A percentile compares a stretch with the other conserved stretches of the same genome.
phyloP scores from a whole-genome alignment of 345 rosid genomes.

The Camelina sativa region DNA sequence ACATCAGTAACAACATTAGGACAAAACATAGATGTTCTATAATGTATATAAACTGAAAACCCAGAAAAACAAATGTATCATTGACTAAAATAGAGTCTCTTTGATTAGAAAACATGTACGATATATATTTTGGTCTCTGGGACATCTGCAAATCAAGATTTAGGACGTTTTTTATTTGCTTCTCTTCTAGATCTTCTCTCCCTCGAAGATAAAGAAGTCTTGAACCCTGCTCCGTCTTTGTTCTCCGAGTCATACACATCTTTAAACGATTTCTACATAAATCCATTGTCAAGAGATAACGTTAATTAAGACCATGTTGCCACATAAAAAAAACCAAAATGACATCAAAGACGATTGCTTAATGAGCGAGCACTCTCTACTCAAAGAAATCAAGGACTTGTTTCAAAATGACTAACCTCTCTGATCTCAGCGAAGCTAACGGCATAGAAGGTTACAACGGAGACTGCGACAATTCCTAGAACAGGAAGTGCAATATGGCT shows the following conservation, averaged over 20 bases:
- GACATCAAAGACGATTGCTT: not conserved
- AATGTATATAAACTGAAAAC: not conserved
- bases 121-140: not conserved
- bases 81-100: not conserved
- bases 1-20: no score
- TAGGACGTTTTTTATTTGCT: constrained; percentile 51
- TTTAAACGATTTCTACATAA: constrained; percentile 58
- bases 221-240: constrained; percentile 46
- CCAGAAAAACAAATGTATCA: not conserved
- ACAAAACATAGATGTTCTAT: no score
- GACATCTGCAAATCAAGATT: constrained; percentile 7
- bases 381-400: not conserved
- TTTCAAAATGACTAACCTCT: constrained; percentile 50
- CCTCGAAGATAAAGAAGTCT: constrained; percentile 59
- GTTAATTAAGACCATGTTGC: no score
- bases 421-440: constrained; percentile 70
- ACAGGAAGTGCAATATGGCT: constrained; percentile 67
- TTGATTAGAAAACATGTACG: not conserved
- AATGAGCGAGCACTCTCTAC: not conserved
- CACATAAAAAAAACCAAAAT: no score
- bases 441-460: constrained; percentile 67
- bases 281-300: no score
- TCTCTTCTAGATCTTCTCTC: constrained; percentile 58
- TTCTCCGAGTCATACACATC: constrained; percentile 56
- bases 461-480: constrained; percentile 67